Conservation (phyloP, 2,329 filamentous ascomycete genomes). For the Pezicula carpinea region DNA sequence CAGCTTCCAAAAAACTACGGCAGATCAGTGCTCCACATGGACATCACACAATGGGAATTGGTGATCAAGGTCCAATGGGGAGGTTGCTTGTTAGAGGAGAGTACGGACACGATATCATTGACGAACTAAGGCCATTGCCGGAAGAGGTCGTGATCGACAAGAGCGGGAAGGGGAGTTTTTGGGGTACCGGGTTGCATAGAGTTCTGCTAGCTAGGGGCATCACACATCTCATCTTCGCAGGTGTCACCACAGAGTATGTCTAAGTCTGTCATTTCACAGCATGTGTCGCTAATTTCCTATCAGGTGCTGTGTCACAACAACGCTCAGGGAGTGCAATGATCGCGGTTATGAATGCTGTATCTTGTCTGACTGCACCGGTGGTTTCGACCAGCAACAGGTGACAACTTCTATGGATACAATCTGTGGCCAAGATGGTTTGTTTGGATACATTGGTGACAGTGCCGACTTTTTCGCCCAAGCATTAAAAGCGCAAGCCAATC, state of each 20-base stretch:
- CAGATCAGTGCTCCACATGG: conserved; percentile 37
- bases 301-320: conserved; percentile 50
- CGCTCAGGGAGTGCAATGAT: conserved; percentile 52
- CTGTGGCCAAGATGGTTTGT: conserved; percentile 45
- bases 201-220: conserved; percentile 48
- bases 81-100: conserved; percentile 55
- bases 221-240: conserved; percentile 52
- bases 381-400: conserved; percentile 43
- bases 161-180: conserved; percentile 50
- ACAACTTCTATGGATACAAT: conserved; percentile 44
- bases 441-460: conserved; percentile 41
- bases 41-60: conserved; percentile 41
- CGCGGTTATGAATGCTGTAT: conserved; percentile 57
- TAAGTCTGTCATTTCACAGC: neutral
- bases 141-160: conserved; percentile 30
- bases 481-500: conserved; percentile 12
- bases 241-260: conserved; percentile 49
- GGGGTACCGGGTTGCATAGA: conserved; percentile 49
- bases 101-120: conserved; percentile 51
- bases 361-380: conserved; percentile 42
- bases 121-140: conserved; percentile 31
- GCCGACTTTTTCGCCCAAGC: conserved; percentile 33
- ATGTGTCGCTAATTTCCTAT: conserved; percentile 4
- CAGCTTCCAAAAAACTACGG: conserved; percentile 46
- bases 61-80: conserved; percentile 49